These are phyloP conservation scores for Thelephora terrestris DNA, from an alignment of 1,284 basidiomycete species.

Conservation along the genomic window DNA sequence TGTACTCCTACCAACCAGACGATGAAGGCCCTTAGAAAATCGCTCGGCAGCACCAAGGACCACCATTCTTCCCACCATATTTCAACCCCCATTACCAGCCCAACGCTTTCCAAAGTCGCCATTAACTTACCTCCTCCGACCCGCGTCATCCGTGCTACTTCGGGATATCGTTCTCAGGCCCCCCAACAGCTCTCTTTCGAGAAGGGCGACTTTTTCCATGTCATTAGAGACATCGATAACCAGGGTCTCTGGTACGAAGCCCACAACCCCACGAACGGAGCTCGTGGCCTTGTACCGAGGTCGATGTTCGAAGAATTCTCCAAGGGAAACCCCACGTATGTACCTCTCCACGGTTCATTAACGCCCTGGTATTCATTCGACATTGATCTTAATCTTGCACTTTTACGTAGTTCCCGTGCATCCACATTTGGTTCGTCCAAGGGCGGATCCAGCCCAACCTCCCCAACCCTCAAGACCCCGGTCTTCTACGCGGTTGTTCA, in stretches of 20 bases:
- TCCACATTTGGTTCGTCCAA: constrained; percentile 6
- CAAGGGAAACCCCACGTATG: constrained; percentile 59
- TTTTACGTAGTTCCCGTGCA: constrained; percentile 10
- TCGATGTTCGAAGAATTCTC: constrained; percentile 81
- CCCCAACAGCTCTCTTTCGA: constrained; percentile 87
- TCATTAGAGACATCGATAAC: constrained; percentile 63
- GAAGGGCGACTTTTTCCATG: constrained; percentile 97
- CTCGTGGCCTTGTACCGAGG: constrained; percentile 86
- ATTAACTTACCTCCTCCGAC: constrained; percentile 77
- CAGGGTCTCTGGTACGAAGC: constrained; percentile 71
- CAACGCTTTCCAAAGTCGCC: constrained; percentile 56
- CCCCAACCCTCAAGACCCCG: constrained; percentile 34
- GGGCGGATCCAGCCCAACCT: constrained; percentile 9
- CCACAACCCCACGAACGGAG: constrained; percentile 85
- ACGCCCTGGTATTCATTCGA: not conserved
- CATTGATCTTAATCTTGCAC: constrained; percentile 8
- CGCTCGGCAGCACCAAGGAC: constrained; percentile 61
- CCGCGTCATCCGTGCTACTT: constrained; percentile 88
- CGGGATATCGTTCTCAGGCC: constrained; percentile 57
- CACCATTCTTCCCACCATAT: constrained; percentile 45
- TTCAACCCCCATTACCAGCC: constrained; percentile 55
- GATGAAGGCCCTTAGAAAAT: constrained; percentile 86
- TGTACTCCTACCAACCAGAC: constrained; percentile 12
- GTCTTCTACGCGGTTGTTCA: constrained; percentile 89
- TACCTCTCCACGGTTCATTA: constrained; percentile 11